Evolutionary conservation across 768 basidiomycete genomes (phyloP).

Genomic region (Trametes maxima): DNA sequence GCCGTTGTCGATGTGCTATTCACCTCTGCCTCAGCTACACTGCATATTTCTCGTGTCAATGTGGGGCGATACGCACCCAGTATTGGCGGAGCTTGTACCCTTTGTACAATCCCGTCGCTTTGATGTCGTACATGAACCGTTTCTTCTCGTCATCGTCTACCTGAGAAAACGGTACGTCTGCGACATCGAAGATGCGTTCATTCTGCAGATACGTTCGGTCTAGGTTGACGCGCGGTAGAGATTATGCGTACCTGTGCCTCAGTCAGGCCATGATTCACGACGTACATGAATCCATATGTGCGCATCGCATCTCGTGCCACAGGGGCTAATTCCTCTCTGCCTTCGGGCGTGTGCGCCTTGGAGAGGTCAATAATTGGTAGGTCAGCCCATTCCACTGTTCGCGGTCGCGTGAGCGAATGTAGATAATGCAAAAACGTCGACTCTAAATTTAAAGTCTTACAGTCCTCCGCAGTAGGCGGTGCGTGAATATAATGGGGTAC

Average conservation of each 20-base stretch:
- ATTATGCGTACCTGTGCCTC: slow-evolving; percentile 38
- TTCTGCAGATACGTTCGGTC: slow-evolving; percentile 33
- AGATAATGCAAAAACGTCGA: background rate
- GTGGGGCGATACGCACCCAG: slow-evolving; percentile 39
- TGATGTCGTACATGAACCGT: slow-evolving; percentile 40
- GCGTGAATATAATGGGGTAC: background rate
- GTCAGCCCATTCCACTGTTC: slow-evolving; percentile 40
- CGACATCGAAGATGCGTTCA: slow-evolving; percentile 50
- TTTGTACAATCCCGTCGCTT: slow-evolving; percentile 49
- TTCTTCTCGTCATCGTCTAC: slow-evolving; percentile 47
- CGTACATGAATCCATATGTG: slow-evolving; percentile 48
- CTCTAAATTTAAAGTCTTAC: slow-evolving; percentile 12
- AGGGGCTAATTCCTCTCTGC: slow-evolving; percentile 33
- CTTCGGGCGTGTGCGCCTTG: slow-evolving; percentile 35
- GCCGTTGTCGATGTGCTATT: slow-evolving; percentile 43
- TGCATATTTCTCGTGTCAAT: background rate
- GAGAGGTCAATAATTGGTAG: slow-evolving; percentile 38
- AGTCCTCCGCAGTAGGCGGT: slow-evolving; percentile 9
- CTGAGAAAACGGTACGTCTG: slow-evolving; percentile 45
- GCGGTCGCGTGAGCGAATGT: background rate
- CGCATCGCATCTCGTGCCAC: slow-evolving; percentile 38
- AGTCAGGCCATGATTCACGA: slow-evolving; percentile 51
- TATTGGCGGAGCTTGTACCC: slow-evolving; percentile 56
- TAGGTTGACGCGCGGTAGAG: background rate
- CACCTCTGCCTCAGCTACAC: background rate